Base-by-base conservation (phyloP, 805 yeast genomes). In the Nematodospora valgi region DNA sequence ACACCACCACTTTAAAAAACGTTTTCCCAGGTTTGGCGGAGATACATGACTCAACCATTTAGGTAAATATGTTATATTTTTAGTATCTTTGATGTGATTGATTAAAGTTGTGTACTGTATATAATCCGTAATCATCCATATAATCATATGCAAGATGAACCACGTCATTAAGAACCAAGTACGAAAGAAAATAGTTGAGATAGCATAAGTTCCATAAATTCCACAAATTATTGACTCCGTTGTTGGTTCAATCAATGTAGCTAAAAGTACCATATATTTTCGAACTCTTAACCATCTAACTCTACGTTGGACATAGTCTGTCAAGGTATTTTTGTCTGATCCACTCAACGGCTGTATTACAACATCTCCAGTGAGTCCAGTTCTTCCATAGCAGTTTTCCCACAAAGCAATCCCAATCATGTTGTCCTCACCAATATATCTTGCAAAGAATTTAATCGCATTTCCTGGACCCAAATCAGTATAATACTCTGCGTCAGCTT, bases 381-480 rank as follows among this genome's bases (percentile, higher is more conserved):
- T 85, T 45, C 88, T 64, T 2, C 85, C 82, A 16, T 49, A 37
- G 16, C 84, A 80, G 39, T 54, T 54, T 32, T 78, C 77, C 95
- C 95, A 87, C 12, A 87, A 53, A 1, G 87, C 85, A 32, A 85
- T 86, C 4, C 86, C 95, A 43, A 87, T 87, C 94, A 86, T 84
- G 56, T 87, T 87, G 56, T 87, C 96, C 54, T 87, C 96, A 5
- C 95, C 95, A 50, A 87, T 87, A 54, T 81, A 88, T 38, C 78
- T 66, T 6, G 95, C 78, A 56, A 88, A 87, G 38, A 78, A 76
- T 34, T 78, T 69, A 27, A 88, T 66, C 0, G 91, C 84, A 34
- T 63, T 59, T 8, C 71, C 70, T 1, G 61, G 52, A 6, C 71
- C 70, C 24, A 52, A 35, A 5, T 46, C 34, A 4, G 61, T 38